A percentile compares a stretch with the other conserved stretches of the same genome.
Conservation (phyloP, 140 eudicot genomes). For the Senecio squalidus region DNA sequence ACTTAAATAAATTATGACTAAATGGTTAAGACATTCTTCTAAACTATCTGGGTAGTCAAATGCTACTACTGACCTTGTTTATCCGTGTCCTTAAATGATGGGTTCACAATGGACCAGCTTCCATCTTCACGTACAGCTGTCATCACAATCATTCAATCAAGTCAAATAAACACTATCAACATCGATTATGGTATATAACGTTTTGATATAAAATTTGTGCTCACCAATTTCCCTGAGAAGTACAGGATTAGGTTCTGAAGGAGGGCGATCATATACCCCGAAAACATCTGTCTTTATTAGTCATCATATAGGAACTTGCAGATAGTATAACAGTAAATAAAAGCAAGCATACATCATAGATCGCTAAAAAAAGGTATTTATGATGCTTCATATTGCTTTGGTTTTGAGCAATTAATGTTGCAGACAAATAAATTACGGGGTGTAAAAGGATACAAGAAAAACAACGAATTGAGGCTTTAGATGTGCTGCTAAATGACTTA, state of each 20-base stretch:
- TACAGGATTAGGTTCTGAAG: conserved; percentile 72
- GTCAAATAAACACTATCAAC: conserved; percentile 8
- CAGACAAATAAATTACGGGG: neutral
- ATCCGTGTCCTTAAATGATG: conserved; percentile 44
- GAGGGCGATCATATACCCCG: conserved; percentile 95
- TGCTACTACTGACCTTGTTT: conserved; percentile 53
- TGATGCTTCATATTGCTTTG: neutral
- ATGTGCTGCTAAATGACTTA: conserved; percentile 73
- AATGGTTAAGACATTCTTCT: neutral
- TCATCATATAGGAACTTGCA: conserved; percentile 6
- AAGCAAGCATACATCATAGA: neutral
- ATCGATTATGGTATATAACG: neutral
- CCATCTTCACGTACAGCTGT: conserved; percentile 93
- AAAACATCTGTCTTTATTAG: conserved; percentile 76
- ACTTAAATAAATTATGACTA: no score
- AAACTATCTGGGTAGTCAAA: neutral
- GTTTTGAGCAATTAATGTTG: neutral
- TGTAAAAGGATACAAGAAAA: conserved; percentile 80
- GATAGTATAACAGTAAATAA: neutral
- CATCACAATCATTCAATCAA: conserved; percentile 10
- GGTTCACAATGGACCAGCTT: conserved; percentile 74
- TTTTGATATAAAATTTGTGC: conserved; percentile 8
- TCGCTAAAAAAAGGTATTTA: no score
- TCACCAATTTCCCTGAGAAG: conserved; percentile 87
- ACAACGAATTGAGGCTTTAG: conserved; percentile 85